Evolutionary conservation across 208 protist species (phyloP), one percentile per base, ranked within the genome.

Genomic region (Trypanosoma cruzi): DNA sequence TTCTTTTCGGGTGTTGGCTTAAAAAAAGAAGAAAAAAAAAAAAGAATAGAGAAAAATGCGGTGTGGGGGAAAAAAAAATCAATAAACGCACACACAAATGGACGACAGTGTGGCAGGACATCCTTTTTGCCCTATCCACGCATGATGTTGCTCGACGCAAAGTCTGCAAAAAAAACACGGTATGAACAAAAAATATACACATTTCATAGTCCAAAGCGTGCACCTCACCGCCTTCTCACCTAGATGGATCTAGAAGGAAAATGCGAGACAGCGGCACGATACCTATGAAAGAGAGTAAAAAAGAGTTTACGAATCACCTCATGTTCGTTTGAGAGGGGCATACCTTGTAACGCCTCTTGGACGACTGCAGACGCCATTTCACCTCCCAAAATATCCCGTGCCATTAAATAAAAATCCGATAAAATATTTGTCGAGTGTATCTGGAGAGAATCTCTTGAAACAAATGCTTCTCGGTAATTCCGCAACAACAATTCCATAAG

Each of bases 361-460:
- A 34, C 40, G 24, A 71, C 63, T 0, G 53, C 26, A 14, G 55
- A 46, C 1, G 42, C 54, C 6, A 28, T 29, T 52, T 56, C 65
- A 20, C 1, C 16, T 11, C 55, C 65, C 22, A 71, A 29, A 18
- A 63, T 14, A 61, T 71, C 65, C 1, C 65, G 54, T 11, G 31
- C 34, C 34, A 71, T 71, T 24, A 71, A 37, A 62, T 64, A 64
- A 2, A 64, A 37, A 71, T 71, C 65, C 20, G 65, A 63, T 54
- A 71, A 54, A 63, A 71, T 71, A 50, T 64, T 71, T 56, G 65
- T 71, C 11, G 65, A 71, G 5, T 71, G 42, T 20, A 64, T 56
- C 8, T 42, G 44, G 31, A 71, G 55, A 46, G 37, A 42, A 56
- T 71, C 55, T 36, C 29, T n/a, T 16, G 65, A 32, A 36, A 8